phyloP scores from a whole-genome alignment of 306 rosid species.

The Trifolium fragiferum region DNA sequence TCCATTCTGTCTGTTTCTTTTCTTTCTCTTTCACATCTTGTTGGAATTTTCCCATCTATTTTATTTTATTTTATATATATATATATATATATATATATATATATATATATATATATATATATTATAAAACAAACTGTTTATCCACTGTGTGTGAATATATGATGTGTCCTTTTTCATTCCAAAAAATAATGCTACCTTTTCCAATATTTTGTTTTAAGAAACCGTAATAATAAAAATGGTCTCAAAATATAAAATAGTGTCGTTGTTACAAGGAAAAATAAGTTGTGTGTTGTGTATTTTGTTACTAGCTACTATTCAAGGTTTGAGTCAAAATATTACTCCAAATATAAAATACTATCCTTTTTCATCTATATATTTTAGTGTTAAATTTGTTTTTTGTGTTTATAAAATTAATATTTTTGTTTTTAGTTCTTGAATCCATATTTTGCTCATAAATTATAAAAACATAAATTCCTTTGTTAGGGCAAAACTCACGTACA shows the following conservation, averaged over 20 bases:
- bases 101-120: background rate
- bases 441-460: background rate
- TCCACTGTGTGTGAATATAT: background rate
- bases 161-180: background rate
- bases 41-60: slow-evolving; percentile 18
- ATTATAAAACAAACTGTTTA: background rate
- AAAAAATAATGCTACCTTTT: background rate
- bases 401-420: background rate
- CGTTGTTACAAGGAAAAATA: background rate
- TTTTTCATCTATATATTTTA: too few relatives aligned
- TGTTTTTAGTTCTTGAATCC: background rate
- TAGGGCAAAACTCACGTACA: too few relatives aligned
- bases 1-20: slow-evolving; percentile 15
- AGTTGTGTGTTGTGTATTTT: too few relatives aligned
- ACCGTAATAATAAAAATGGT: background rate
- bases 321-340: too few relatives aligned
- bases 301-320: too few relatives aligned
- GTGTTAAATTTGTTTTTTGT: background rate
- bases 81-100: background rate
- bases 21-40: background rate
- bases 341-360: too few relatives aligned
- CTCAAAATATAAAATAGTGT: background rate
- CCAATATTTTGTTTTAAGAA: background rate
- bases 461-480: too few relatives aligned
- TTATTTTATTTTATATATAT: background rate